Conservation (phyloP, 2,329 filamentous ascomycete species). For the Albifimbria verrucaria region DNA sequence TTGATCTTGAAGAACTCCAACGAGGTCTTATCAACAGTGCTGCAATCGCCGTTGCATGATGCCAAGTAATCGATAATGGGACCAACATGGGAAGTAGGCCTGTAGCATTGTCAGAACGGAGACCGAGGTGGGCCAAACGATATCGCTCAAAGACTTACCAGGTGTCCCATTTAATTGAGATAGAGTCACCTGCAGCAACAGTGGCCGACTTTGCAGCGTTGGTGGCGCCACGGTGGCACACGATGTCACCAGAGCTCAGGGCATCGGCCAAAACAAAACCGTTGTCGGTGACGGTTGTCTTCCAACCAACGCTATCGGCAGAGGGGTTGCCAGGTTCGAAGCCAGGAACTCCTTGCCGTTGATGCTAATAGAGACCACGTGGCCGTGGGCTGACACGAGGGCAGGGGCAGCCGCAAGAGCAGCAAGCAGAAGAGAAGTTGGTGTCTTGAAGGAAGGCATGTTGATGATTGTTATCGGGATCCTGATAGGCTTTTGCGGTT, state of each 20-base stretch:
- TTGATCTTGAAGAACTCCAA: slow-evolving; percentile 65
- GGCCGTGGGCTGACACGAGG: slow-evolving; percentile 1
- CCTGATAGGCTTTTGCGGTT: too few relatives aligned
- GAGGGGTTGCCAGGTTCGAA: slow-evolving; percentile 3
- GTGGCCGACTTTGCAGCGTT: slow-evolving; percentile 34
- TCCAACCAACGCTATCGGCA: slow-evolving; percentile 2
- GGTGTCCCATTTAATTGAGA: slow-evolving; percentile 37
- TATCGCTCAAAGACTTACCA: slow-evolving; percentile 19
- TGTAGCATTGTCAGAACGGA: neutral
- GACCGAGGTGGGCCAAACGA: neutral
- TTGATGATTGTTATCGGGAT: neutral
- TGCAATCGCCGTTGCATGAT: slow-evolving; percentile 54
- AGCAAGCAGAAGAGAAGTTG: neutral
- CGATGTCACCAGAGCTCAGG: slow-evolving; percentile 38
- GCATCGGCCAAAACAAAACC: slow-evolving; percentile 45
- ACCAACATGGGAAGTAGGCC: slow-evolving; percentile 40
- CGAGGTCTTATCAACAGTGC: slow-evolving; percentile 46
- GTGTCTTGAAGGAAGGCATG: slow-evolving; percentile 1
- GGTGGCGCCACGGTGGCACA: slow-evolving; percentile 40
- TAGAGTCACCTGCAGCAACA: slow-evolving; percentile 35
- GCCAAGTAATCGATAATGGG: slow-evolving; percentile 65
- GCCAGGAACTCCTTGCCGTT: slow-evolving; percentile 1
- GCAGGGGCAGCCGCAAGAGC: slow-evolving; percentile 1
- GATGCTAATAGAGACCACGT: neutral
- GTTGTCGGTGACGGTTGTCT: slow-evolving; percentile 31